Evolutionary conservation across 805 yeast genomes (phyloP).

Genomic region (Lipomyces starkeyi): DNA sequence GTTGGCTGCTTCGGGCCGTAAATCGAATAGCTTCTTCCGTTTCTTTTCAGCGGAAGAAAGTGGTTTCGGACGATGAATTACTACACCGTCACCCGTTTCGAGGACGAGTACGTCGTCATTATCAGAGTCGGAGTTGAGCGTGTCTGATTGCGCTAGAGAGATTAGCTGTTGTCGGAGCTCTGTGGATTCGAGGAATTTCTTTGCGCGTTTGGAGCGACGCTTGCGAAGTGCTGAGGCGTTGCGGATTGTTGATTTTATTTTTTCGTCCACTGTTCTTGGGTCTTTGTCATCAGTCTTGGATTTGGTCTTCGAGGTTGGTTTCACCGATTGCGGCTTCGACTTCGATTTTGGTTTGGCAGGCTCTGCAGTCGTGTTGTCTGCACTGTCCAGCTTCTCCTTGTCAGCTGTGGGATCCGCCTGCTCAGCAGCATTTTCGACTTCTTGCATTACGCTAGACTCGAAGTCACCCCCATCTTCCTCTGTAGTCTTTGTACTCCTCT

Average conservation of each 20-base stretch:
- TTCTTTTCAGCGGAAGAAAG: constrained; percentile 27
- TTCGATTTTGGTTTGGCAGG: not conserved
- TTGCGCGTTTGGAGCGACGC: constrained; percentile 1
- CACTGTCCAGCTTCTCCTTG: not conserved
- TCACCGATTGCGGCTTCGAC: not conserved
- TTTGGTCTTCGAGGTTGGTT: not conserved
- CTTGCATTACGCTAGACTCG: not conserved
- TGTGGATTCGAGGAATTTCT: constrained; percentile 1
- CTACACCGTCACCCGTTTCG: not conserved
- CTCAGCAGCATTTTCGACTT: not conserved
- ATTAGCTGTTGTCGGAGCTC: not conserved
- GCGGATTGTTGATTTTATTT: not conserved
- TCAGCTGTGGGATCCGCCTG: not conserved
- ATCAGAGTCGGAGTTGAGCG: not conserved
- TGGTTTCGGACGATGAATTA: constrained; percentile 28
- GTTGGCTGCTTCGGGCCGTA: constrained; percentile 16
- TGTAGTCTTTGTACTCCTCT: not conserved
- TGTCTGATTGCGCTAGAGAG: constrained; percentile 4
- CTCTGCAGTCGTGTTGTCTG: not conserved
- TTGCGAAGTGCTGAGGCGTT: not conserved
- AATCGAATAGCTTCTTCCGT: constrained; percentile 13
- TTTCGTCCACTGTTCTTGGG: not conserved
- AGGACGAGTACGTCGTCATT: not conserved
- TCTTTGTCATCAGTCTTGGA: not conserved
- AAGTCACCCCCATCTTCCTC: constrained; percentile 5